Evolutionary conservation across 352 stramenopile genomes (phyloP).

Genomic region (Phytophthora podocarpi): DNA sequence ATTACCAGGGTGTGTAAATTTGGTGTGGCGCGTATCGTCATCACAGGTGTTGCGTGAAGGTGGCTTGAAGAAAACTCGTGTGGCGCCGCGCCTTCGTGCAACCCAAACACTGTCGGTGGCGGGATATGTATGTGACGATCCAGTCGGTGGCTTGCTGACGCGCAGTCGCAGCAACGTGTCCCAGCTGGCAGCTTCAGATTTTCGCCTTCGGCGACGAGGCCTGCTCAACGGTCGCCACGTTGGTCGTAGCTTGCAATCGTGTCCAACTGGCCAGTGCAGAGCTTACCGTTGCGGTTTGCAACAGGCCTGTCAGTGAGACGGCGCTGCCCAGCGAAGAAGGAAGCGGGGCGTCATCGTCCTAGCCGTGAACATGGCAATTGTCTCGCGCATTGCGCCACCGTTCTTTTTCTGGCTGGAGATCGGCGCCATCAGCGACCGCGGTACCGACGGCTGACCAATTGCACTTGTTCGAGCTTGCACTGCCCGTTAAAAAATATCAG

Average conservation of each 20-base stretch:
- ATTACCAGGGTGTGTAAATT: slow-evolving; percentile 16
- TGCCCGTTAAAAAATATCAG: slow-evolving; percentile 14
- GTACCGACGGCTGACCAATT: slow-evolving; percentile 2
- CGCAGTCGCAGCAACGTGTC: slow-evolving; percentile 22
- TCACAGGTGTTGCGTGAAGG: slow-evolving; percentile 4
- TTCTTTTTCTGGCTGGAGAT: slow-evolving; percentile 11
- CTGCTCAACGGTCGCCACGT: slow-evolving; percentile 11
- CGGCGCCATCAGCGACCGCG: slow-evolving; percentile 4
- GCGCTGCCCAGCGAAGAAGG: too few species aligned
- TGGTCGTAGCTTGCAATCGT: slow-evolving; percentile 19
- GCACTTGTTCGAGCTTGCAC: not conserved
- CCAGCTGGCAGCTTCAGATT: slow-evolving; percentile 21
- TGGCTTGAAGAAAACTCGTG: slow-evolving; percentile 16
- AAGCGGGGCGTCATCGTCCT: slow-evolving; percentile 20
- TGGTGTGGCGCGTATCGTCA: slow-evolving; percentile 19
- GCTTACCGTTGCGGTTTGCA: not conserved
- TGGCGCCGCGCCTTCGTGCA: not conserved
- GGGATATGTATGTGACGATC: not conserved
- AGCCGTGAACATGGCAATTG: slow-evolving; percentile 19
- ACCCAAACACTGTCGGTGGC: not conserved
- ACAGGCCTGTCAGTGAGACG: too few species aligned
- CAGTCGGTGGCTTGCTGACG: slow-evolving; percentile 14
- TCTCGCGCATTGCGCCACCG: not conserved
- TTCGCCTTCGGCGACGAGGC: slow-evolving; percentile 10
- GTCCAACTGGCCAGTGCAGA: not conserved